Base-by-base conservation (phyloP, 129 eudicot species). In the Artemisia annua region DNA sequence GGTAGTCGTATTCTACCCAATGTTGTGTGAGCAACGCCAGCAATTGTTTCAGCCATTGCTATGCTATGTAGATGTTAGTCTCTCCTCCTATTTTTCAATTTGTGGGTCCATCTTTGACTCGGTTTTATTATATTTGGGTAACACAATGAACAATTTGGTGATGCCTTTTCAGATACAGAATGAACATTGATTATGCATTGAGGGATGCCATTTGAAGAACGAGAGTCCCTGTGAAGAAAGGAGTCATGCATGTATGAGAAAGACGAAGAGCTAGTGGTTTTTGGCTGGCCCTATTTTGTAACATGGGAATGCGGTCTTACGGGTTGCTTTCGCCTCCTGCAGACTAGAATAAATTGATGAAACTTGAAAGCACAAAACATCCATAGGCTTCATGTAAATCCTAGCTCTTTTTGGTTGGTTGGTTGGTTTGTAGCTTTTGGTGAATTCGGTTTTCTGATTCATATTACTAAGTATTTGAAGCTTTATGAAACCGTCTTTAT, bases 11-110 rank as follows among this genome's bases (percentile, higher is more conserved):
- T n/a, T n/a, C n/a, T n/a, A n/a, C n/a, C n/a, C n/a, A n/a, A n/a
- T n/a, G n/a, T n/a, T n/a, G n/a, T n/a, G n/a, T n/a, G n/a, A n/a
- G n/a, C n/a, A n/a, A n/a, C n/a, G n/a, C n/a, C 49, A n/a, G 76
- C 62, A 48, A 46, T 18, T 20, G 43, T 52, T 32, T 61, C 65
- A 48, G 67, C 83, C 57, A 22, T 67, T 83, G 71, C 66, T 62
- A 57, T 71, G 62, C 57, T 76, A 67, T 76, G 62, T 76, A 76
- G 75, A 67, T 76, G 80, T 67, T 26, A 82, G 80, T 50, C 50
- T 71, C 58, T 56, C 57, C 18, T 39, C 50, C 16, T 56, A 57
- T 30, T n/a, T 17, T 7, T 67, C 39, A 17, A 44, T 8, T 54
- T 16, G 8, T 49, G 17, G 22, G 30, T 46, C 28, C 48, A 35